Evolutionary conservation across 2,329 filamentous ascomycete genomes (phyloP), one percentile per base, ranked within the genome.

Genomic region (Cladophialophora psammophila): DNA sequence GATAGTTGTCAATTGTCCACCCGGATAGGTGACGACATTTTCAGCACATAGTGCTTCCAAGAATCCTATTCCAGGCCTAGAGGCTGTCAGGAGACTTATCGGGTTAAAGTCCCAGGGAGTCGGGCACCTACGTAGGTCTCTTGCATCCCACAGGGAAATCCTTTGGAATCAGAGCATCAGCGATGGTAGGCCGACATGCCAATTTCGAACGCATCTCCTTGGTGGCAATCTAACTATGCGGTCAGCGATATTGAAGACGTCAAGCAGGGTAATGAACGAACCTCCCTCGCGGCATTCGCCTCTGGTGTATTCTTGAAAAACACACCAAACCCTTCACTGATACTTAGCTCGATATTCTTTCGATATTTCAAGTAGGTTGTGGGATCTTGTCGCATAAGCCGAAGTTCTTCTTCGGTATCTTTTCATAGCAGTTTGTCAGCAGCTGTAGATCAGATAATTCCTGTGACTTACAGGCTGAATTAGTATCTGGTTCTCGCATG

Each of bases 21-120:
- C 77, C 32, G 77, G 78, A 34, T 83, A 77, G 10, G 78, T 77
- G 10, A 76, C 71, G 4, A 85, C 81, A 56, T 86, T 85, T 6
- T 78, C 75, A 59, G 80, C 69, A 3, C 75, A 76, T 7, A 82
- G 74, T 18, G 69, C 67, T 48, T 71, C 69, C 3, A 71, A 54
- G 50, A 65, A 71, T 0, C 73, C 73, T 26, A 69, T 67, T 6
- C 71, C 73, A n/a, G 2, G 73, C 69, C 58, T 60, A n/a, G 40
- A 42, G 6, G 7, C 2, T n/a, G 40, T 15, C 31, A 59, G 60
- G 26, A 26, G 26, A 26, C 26, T 26, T 26, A 26, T 26, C 26
- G 26, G 26, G 26, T 26, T 26, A 26, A 26, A 26, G 26, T 26
- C 3, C 68, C 5, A 76, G 64, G 74, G 74, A 71, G 4, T 54